Percentiles rank a stretch among this genome's conserved stretches.
Evolutionary conservation across 768 basidiomycete species (phyloP).

Genomic region (Phlebiopsis flavidoalba): DNA sequence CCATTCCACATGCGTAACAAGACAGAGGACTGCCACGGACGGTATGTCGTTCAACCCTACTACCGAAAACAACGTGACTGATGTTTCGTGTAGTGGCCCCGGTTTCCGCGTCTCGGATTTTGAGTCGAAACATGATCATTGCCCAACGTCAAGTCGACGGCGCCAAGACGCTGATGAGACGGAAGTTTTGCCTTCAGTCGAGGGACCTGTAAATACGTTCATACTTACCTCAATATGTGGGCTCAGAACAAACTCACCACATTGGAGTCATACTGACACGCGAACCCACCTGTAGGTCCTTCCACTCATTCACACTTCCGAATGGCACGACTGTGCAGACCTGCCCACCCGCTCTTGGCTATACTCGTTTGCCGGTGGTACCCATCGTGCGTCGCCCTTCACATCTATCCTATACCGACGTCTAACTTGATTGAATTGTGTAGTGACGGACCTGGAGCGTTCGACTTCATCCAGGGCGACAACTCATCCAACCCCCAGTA

Average conservation of each 20-base stretch:
- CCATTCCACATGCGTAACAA: conserved; percentile 69
- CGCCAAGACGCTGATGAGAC: conserved; percentile 61
- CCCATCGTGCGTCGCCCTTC: conserved; percentile 48
- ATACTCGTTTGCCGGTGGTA: conserved; percentile 74
- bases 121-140: conserved; percentile 68
- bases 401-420: neutral
- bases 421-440: neutral
- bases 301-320: conserved; percentile 54
- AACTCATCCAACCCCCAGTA: conserved; percentile 58
- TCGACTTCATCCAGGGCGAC: conserved; percentile 73
- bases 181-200: conserved; percentile 37
- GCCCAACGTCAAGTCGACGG: conserved; percentile 66
- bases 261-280: conserved; percentile 1
- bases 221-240: conserved; percentile 66
- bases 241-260: conserved; percentile 21
- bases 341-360: conserved; percentile 79
- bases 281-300: conserved; percentile 39
- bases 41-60: conserved; percentile 32
- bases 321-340: conserved; percentile 67
- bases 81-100: conserved; percentile 49
- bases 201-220: conserved; percentile 67
- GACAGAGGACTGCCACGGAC: conserved; percentile 64
- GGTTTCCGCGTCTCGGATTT: conserved; percentile 74
- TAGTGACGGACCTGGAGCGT: conserved; percentile 76
- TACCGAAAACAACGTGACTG: neutral